These are phyloP conservation scores for Yamadazyma takamatsuzukensis DNA, from an alignment of 805 yeast genomes.

Conservation along the genomic window DNA sequence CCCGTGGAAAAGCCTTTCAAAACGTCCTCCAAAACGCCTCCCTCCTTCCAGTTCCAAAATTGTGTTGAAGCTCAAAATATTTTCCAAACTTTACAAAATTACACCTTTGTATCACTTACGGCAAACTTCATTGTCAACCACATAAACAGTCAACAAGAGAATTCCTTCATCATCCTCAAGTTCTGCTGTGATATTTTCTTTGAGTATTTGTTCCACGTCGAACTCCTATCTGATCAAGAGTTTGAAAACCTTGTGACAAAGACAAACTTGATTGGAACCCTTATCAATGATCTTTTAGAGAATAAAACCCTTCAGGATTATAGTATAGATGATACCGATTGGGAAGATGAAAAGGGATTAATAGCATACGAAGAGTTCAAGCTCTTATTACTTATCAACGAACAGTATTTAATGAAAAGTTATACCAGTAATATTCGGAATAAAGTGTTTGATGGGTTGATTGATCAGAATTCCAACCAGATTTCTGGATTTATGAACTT, in stretches of 20 bases:
- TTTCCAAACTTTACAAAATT: slow-evolving; percentile 18
- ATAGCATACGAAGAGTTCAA: slow-evolving; percentile 61
- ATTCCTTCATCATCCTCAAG: slow-evolving; percentile 31
- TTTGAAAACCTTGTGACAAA: slow-evolving; percentile 24
- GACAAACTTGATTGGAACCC: slow-evolving; percentile 24
- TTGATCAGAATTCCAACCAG: slow-evolving; percentile 16
- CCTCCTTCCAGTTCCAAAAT: no score
- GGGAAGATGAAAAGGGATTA: slow-evolving; percentile 53
- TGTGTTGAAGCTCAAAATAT: slow-evolving; percentile 16
- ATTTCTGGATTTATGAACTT: slow-evolving; percentile 70
- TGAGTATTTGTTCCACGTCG: slow-evolving; percentile 36
- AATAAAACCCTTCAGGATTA: slow-evolving; percentile 28
- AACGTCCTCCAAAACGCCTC: no score
- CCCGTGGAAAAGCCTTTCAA: no score
- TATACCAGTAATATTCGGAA: slow-evolving; percentile 37
- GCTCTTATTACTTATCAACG: slow-evolving; percentile 71
- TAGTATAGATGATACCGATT: slow-evolving; percentile 31
- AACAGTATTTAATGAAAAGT: slow-evolving; percentile 75
- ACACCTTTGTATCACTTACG: slow-evolving; percentile 25
- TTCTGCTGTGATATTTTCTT: slow-evolving; percentile 39
- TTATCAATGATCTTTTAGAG: slow-evolving; percentile 26
- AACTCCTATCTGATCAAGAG: slow-evolving; percentile 31
- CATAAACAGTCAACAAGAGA: slow-evolving; percentile 14
- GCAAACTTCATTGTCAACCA: slow-evolving; percentile 29
- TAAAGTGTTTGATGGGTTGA: slow-evolving; percentile 52